Evolutionary conservation across 1,284 basidiomycete species (phyloP), one percentile per base, ranked within the genome.

Genomic region (Tylopilus sp.): DNA sequence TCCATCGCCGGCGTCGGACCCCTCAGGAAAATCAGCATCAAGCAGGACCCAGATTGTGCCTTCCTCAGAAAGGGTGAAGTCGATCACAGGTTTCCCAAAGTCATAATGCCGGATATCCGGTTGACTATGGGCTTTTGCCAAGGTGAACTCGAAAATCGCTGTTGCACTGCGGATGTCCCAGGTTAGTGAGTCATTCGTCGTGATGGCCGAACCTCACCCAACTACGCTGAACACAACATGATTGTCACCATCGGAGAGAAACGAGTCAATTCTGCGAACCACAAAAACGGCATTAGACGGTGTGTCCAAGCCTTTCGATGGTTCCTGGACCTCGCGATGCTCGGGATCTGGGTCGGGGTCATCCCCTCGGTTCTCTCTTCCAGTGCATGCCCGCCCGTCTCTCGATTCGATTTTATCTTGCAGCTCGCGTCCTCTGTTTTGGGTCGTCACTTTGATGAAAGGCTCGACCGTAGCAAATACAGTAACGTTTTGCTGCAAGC

Each of bases 221-320:
- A 86, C 72, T 6, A 73, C 82, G 47, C 72, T 83, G 61, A 89
- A 89, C 4, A 89, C 51, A 9, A 88, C 56, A 37, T 74, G 66
- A n/a, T 63, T 66, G 21, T 67, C 67, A 29, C 51, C 59, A 35
- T 57, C 57, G 8, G 65, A 52, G 18, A 57, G 49, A 48, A 65
- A 59, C 6, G 63, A 59, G 18, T 41, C 30, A 21, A 65, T 57
- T 44, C 16, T 55, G 44, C 37, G 58, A 43, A 67, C 49, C 46
- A 68, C 60, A 7, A 72, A 58, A 2, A 76, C 53, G 2, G 75
- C 74, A 18, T 71, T 72, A 16, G 15, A 33, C 15, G 33, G 25
- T 9, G 50, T 29, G 18, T 16, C 48, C 11, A 50, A 44, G 31
- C 4, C 13, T 29, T 46, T 49, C n/a, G 13, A 25, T 8, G 18